These are phyloP conservation scores for Sporodiniella umbellata DNA, from an alignment of 371 early-diverging fungal species.

Conservation along the genomic window DNA sequence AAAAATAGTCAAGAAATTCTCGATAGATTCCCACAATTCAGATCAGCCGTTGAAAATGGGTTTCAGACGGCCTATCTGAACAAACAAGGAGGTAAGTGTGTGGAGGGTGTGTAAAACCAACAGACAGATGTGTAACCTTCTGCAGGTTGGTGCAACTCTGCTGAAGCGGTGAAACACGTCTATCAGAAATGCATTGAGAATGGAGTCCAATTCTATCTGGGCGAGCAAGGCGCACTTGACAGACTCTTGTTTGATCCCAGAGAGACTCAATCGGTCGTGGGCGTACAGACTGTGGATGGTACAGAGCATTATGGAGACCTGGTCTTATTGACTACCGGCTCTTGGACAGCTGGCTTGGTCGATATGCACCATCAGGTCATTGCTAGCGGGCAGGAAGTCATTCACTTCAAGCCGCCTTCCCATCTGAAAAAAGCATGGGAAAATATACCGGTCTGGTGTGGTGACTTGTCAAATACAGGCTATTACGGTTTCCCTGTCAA, in stretches of 20 bases:
- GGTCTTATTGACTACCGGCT: conserved; percentile 52
- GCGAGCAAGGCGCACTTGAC: conserved; percentile 16
- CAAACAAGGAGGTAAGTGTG: conserved; percentile 34
- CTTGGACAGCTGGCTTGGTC: conserved; percentile 52
- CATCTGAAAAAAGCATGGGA: conserved; percentile 7
- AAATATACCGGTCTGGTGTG: conserved; percentile 54
- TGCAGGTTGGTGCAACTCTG: conserved; percentile 42
- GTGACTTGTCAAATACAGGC: conserved; percentile 41
- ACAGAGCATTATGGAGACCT: conserved; percentile 31
- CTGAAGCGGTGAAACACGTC: conserved; percentile 33
- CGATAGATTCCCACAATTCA: conserved; percentile 29
- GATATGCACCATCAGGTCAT: conserved; percentile 34
- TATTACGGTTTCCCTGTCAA: conserved; percentile 48
- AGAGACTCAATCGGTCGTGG: conserved; percentile 21
- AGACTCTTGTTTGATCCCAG: conserved; percentile 14
- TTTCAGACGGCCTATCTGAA: conserved; percentile 36
- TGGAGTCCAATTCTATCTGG: conserved; percentile 40
- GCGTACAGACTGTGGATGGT: conserved; percentile 46
- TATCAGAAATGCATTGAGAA: conserved; percentile 28
- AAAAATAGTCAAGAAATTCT: conserved; percentile 21
- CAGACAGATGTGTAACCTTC: neutral
- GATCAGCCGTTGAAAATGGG: conserved; percentile 27
- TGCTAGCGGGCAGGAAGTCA: conserved; percentile 54
- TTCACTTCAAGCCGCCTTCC: conserved; percentile 39
- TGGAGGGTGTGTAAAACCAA: no score